Base-by-base conservation (phyloP, 2,329 filamentous ascomycete species). In the Emergomyces orientalis region DNA sequence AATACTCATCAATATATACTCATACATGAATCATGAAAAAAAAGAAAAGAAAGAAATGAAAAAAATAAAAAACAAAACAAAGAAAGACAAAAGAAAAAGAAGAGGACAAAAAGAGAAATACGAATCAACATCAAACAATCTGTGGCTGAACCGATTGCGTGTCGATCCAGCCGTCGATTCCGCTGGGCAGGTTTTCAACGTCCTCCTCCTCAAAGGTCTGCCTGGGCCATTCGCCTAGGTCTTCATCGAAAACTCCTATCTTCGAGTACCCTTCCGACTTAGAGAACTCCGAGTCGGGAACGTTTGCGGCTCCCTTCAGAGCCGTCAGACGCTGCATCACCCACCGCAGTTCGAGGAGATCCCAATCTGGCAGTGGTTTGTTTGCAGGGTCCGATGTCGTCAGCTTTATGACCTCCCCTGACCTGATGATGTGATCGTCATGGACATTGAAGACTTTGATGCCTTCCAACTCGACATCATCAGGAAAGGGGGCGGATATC, bases 331-430 rank as follows among this genome's bases (percentile, higher is more conserved):
- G n/a, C n/a, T n/a, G n/a, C n/a, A n/a, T n/a, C n/a, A n/a, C n/a
- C n/a, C n/a, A n/a, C n/a, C n/a, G n/a, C n/a, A n/a, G n/a, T n/a
- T n/a, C n/a, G n/a, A n/a, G n/a, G n/a, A n/a, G n/a, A n/a, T n/a
- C n/a, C n/a, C n/a, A n/a, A n/a, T n/a, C n/a, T n/a, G n/a, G 55
- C 55, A 57, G 34, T 22, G 55, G 55, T 7, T n/a, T 17, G 1
- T 39, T 41, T 57, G 2, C 55, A 6, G 55, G 55, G 17, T 57
- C 30, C 13, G 9, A 22, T 17, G 55, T 57, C n/a, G 55, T 39
- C 11, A 57, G 34, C 13, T 57, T 32, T 37, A 57, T 57, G 55
- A 57, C 55, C 30, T 57, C 55, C 19, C 55, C 55, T 37, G 55
- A 57, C 4, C n/a, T 37, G 55, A 57, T 57, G 55, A 57, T 37